Base-by-base conservation (phyloP, 768 basidiomycete genomes). In the Boletus pseudopeckii region DNA sequence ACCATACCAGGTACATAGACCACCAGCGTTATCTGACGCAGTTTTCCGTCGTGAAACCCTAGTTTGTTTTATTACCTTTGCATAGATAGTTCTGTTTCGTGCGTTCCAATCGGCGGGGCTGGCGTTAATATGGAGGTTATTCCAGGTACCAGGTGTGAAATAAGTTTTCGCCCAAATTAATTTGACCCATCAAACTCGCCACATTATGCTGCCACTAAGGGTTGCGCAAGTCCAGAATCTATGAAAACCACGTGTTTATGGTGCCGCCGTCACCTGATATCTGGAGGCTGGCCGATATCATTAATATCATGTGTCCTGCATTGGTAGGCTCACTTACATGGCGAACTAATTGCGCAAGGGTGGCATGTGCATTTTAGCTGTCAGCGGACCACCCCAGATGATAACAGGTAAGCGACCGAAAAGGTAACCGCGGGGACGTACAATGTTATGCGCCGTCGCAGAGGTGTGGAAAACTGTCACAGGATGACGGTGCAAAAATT, bases 401-500 rank as follows among this genome's bases (percentile, higher is more conserved):
- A 15, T 2, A 24, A 13, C n/a, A 5, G 6, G 7, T 7, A 36
- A 48, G 37, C 4, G 20, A 45, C 42, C 34, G 34, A 41, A 39
- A 49, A 47, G 50, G 48, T 17, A 34, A 48, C 32, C 24, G 43
- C 26, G 30, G 44, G 50, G 30, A 42, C 34, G 36, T 26, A 50
- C 17, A 38, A 17, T 39, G 38, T 36, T 26, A 6, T 18, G 28
- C 32, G 37, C 20, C 28, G 22, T 26, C 22, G 32, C 30, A 40
- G 34, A 44, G 9, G 44, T 46, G 39, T 20, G 41, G 24, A 34
- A 52, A 48, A n/a, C 37, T 39, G 41, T 44, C 53, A 50, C 40
- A 45, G 33, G 53, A 56, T 22, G 20, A 52, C 22, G 30, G 22
- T 38, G 54, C 33, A 39, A 57, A 59, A 56, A 36, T 28, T 28